Evolutionary conservation across 2,329 filamentous ascomycete genomes (phyloP).

Genomic region (Neonectria coccinea): DNA sequence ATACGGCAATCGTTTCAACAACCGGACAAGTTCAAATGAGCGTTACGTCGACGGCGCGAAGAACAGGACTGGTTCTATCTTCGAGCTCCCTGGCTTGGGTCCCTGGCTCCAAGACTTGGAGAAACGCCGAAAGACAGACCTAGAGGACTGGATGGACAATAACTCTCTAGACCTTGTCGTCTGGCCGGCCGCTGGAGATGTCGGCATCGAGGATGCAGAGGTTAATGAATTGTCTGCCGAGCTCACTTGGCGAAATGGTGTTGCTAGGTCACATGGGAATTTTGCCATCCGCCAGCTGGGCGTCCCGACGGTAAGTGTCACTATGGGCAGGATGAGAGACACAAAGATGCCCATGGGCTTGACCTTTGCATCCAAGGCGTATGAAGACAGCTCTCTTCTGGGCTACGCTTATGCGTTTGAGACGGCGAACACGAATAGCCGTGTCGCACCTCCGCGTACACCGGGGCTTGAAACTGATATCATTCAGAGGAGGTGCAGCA

Average conservation of each 20-base stretch:
- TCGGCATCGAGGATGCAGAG: conserved; percentile 62
- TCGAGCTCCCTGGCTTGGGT: conserved; percentile 55
- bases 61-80: conserved; percentile 47
- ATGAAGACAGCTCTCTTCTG: conserved; percentile 54
- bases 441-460: conserved; percentile 27
- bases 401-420: conserved; percentile 41
- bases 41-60: too few relatives aligned
- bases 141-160: conserved; percentile 63
- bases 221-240: conserved; percentile 35
- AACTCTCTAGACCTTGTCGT: conserved; percentile 58
- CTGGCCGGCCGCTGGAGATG: conserved; percentile 63
- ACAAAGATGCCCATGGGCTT: conserved; percentile 64
- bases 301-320: conserved; percentile 64
- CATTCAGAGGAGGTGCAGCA: not conserved
- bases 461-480: conserved; percentile 27
- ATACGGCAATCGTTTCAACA: not conserved
- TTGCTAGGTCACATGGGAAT: conserved; percentile 66
- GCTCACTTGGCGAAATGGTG: conserved; percentile 53
- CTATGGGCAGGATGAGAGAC: conserved; percentile 62
- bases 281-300: conserved; percentile 65
- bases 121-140: conserved; percentile 51
- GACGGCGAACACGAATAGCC: conserved; percentile 11
- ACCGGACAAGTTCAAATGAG: not conserved
- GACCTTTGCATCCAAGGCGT: conserved; percentile 63
- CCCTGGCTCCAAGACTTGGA: not conserved